These are phyloP conservation scores for Xylaria digitata DNA, from an alignment of 2,329 filamentous ascomycete genomes.

Conservation along the genomic window DNA sequence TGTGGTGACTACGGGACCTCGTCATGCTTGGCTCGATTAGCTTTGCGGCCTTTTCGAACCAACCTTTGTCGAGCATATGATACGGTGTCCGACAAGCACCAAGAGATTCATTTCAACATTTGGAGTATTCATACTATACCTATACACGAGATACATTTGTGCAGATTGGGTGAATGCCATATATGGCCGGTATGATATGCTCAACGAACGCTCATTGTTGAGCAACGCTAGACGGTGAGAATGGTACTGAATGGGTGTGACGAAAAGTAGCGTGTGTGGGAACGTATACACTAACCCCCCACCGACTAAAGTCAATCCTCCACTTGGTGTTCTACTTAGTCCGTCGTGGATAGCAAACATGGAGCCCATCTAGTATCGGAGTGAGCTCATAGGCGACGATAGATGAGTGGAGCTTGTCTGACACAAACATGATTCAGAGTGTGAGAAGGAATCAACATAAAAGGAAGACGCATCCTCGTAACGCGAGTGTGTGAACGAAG, in stretches of 20 bases:
- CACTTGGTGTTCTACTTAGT: conserved; percentile 31
- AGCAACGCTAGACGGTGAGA: conserved; percentile 2
- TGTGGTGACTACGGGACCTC: conserved; percentile 26
- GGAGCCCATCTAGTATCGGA: conserved; percentile 14
- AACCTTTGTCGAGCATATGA: conserved; percentile 7
- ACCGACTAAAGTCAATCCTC: conserved; percentile 31
- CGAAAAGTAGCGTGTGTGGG: conserved; percentile 1
- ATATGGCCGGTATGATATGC: not conserved
- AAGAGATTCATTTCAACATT: not conserved
- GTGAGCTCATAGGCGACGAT: conserved; percentile 24
- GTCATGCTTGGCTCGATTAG: conserved; percentile 27
- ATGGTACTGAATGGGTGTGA: not conserved
- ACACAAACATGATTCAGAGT: conserved; percentile 15
- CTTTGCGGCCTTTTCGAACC: conserved; percentile 25
- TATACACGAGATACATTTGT: not conserved
- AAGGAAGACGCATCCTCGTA: conserved; percentile 35
- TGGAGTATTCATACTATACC: not conserved
- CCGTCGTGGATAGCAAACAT: conserved; percentile 27
- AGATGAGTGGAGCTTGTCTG: conserved; percentile 29
- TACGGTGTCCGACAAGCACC: not conserved
- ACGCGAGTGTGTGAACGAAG: not conserved
- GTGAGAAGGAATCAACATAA: conserved; percentile 37
- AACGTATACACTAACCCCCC: conserved; percentile 15
- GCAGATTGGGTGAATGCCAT: not conserved
- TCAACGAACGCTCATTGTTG: not conserved